These are phyloP conservation scores for Saccharomyces hybrid DNA, from an alignment of 1,139 yeast genomes.

Conservation along the genomic window DNA sequence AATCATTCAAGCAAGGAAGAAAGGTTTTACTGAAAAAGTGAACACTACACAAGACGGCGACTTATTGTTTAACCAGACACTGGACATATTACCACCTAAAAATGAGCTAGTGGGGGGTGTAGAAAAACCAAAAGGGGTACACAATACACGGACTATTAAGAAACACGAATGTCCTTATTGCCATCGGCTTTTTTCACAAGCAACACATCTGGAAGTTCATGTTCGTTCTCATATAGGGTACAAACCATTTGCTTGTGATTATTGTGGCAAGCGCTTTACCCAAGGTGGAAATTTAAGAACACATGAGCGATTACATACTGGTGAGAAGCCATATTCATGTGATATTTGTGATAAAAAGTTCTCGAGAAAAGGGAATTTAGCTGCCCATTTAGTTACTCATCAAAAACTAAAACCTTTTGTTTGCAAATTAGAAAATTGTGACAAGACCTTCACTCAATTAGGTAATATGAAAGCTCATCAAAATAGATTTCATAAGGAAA, in stretches of 20 bases:
- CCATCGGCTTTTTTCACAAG: constrained; percentile 60
- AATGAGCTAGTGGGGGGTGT: constrained; percentile 75
- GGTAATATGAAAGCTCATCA: constrained; percentile 93
- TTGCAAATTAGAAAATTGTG: constrained; percentile 76
- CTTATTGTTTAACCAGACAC: constrained; percentile 17
- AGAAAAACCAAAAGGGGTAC: constrained; percentile 48
- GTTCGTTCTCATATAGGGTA: constrained; percentile 70
- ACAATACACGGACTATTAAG: constrained; percentile 35
- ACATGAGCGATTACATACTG: constrained; percentile 82
- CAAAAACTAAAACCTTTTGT: constrained; percentile 69
- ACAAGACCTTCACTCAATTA: constrained; percentile 79
- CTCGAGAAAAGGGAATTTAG: constrained; percentile 83
- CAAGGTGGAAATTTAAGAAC: constrained; percentile 91
- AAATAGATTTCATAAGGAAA: constrained; percentile 72
- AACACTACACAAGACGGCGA: constrained; percentile 58
- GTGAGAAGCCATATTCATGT: constrained; percentile 81
- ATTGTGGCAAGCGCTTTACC: constrained; percentile 73
- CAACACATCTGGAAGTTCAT: constrained; percentile 74
- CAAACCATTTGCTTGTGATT: constrained; percentile 72
- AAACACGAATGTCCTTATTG: constrained; percentile 70
- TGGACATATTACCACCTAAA: constrained; percentile 47
- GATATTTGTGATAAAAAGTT: constrained; percentile 68
- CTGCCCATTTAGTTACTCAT: constrained; percentile 80
- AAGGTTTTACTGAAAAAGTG: constrained; percentile 58
- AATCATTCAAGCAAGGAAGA: constrained; percentile 78